phyloP scores from a whole-genome alignment of 1,139 yeast genomes.

The Hyphopichia pseudoburtonii region DNA sequence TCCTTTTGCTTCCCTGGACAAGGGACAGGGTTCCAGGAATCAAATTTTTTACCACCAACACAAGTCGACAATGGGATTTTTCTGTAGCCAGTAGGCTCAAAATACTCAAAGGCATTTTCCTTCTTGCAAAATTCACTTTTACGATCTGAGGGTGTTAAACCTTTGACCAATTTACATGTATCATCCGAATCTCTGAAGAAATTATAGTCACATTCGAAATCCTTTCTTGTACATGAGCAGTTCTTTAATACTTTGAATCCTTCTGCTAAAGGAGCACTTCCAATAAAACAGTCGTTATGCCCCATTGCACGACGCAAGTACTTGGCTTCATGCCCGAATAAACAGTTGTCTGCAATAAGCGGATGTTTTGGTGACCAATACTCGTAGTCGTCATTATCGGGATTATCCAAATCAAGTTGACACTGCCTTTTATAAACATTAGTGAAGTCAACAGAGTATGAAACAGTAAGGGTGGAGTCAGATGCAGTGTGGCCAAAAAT shows the following conservation, averaged over 20 bases:
- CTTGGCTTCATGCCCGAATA: slow-evolving; percentile 84
- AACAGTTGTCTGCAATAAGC: slow-evolving; percentile 56
- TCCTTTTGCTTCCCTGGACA: slow-evolving; percentile 88
- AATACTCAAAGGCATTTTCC: slow-evolving; percentile 56
- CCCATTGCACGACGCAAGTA: slow-evolving; percentile 71
- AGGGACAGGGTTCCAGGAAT: slow-evolving; percentile 61
- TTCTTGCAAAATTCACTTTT: slow-evolving; percentile 57
- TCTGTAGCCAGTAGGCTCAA: slow-evolving; percentile 47
- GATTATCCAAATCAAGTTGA: slow-evolving; percentile 58
- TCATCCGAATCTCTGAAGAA: slow-evolving; percentile 72
- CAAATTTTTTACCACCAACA: slow-evolving; percentile 52
- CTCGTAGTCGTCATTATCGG: slow-evolving; percentile 71
- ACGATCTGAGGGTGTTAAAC: slow-evolving; percentile 66
- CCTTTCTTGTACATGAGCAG: slow-evolving; percentile 84
- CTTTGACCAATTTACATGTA: slow-evolving; percentile 79
- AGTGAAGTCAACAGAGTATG: slow-evolving; percentile 70
- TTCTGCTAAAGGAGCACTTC: slow-evolving; percentile 66
- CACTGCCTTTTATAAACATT: slow-evolving; percentile 69
- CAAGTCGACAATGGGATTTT: slow-evolving; percentile 47
- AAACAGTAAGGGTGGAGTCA: slow-evolving; percentile 18
- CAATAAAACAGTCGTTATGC: slow-evolving; percentile 72
- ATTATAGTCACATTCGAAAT: slow-evolving; percentile 93
- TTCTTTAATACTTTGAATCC: slow-evolving; percentile 61
- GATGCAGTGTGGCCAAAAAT: slow-evolving; percentile 22
- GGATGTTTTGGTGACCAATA: slow-evolving; percentile 83